Conservation (phyloP, 345 rosid species). For the Bretschneidera sinensis region DNA sequence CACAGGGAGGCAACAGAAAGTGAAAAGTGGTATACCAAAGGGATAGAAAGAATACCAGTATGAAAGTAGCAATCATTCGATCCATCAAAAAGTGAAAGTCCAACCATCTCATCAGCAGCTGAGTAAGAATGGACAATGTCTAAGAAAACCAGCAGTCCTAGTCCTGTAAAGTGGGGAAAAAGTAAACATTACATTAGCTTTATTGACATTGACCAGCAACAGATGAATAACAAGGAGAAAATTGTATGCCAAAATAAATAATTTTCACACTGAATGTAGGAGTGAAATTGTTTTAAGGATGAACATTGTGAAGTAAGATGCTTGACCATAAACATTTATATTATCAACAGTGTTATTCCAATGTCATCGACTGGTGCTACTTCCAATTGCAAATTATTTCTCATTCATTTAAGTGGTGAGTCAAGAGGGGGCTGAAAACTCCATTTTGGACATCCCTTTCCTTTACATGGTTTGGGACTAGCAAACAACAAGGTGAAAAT, state of each 20-base stretch:
- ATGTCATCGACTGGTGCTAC: background rate
- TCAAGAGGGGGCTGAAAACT: background rate
- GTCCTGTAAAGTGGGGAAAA: conserved; percentile 40
- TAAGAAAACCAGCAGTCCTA: conserved; percentile 77
- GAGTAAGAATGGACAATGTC: conserved; percentile 96
- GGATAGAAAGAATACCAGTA: conserved; percentile 45
- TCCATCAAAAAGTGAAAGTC: conserved; percentile 87
- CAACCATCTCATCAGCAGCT: conserved; percentile 97
- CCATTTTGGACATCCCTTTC: background rate
- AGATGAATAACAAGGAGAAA: background rate
- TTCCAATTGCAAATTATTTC: background rate
- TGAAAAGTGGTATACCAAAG: too few relatives aligned
- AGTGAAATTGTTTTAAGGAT: too few relatives aligned
- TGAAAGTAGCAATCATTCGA: conserved; percentile 97
- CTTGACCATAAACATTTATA: background rate
- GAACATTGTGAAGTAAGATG: background rate
- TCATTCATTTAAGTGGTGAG: background rate
- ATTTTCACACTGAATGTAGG: background rate
- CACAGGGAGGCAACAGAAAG: background rate
- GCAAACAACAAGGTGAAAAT: conserved; percentile 1
- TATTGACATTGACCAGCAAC: background rate
- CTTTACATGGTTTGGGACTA: background rate
- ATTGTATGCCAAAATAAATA: background rate
- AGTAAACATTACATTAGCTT: background rate
- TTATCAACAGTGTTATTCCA: background rate